Base-by-base conservation (phyloP, 345 rosid genomes). In the Brassica nigra region DNA sequence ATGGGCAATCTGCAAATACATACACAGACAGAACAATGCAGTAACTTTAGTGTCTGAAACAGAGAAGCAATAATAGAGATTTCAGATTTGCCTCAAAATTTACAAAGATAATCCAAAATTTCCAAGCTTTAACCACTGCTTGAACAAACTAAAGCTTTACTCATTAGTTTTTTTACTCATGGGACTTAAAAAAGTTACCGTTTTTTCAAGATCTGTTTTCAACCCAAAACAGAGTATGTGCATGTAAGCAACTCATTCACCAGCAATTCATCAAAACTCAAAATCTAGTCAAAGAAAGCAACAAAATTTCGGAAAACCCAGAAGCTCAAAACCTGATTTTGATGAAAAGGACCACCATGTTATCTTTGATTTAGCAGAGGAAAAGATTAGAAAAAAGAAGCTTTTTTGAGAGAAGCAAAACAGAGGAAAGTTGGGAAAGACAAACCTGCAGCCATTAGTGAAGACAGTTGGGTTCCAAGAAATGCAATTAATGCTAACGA, bases 1-100 rank as follows among this genome's bases (percentile, higher is more conserved):
- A 79, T 72, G 99, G 99, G 83, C 99, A 95, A 77, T 85, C 98
- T 92, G 89, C 81, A 86, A 76, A 70, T 33, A 69, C 68, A 70
- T 33, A 69, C 23, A 70, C 52, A 68, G 66, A 81, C 27, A 76
- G 27, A 76, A 64, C 77, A 81, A 49, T 62, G 75, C 30, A 62
- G 31, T 8, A 3, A 59, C 52, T 5, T 79, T 68, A 62, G 78
- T 79, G 27, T 71, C 66, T 47, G 36, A 68, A 62, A 42, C 8
- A 58, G 30, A 66, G 65, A 75, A 34, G 42, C 47, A 23, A 73
- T 28, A 73, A 30, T 6, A 6, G 67, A 59, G 36, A 57, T 70
- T 68, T 68, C 59, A 59, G 36, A 57, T 70, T 68, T 68, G 67
- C 8, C 34, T 61, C 16, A 77, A 0, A 69, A 31, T 0, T 2